phyloP scores from a whole-genome alignment of 768 basidiomycete genomes.

The Austroboletus eburneus region DNA sequence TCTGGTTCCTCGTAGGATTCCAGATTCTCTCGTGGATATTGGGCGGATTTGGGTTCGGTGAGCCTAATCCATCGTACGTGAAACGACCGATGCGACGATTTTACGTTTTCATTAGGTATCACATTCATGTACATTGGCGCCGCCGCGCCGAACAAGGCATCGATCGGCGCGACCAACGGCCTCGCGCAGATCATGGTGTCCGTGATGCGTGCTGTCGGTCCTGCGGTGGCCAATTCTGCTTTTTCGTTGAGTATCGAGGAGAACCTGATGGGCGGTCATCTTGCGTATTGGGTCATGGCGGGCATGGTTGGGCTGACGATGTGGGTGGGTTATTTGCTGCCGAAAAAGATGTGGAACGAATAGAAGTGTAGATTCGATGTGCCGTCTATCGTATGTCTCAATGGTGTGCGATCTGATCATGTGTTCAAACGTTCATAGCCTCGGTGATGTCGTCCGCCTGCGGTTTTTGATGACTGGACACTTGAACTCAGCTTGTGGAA shows the following conservation, averaged over 20 bases:
- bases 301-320: conserved; percentile 30
- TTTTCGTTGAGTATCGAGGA: conserved; percentile 26
- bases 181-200: conserved; percentile 32
- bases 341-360: conserved; percentile 23
- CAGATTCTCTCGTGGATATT: conserved; percentile 46
- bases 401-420: no score
- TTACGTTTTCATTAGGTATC: conserved; percentile 41
- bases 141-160: conserved; percentile 61
- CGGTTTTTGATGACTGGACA: no score
- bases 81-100: background rate
- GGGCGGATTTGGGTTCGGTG: conserved; percentile 52
- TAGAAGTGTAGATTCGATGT: no score
- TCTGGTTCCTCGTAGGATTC: conserved; percentile 49
- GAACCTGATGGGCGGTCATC: conserved; percentile 47
- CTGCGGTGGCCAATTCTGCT: conserved; percentile 22
- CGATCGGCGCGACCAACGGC: conserved; percentile 72
- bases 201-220: conserved; percentile 27
- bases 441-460: no score
- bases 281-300: conserved; percentile 47
- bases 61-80: conserved; percentile 21
- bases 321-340: conserved; percentile 32
- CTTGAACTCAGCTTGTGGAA: no score
- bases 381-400: no score
- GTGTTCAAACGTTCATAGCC: no score
- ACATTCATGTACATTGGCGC: conserved; percentile 67